Evolutionary conservation across 257 asterid species (phyloP).

Genomic region (Gentiana straminea): DNA sequence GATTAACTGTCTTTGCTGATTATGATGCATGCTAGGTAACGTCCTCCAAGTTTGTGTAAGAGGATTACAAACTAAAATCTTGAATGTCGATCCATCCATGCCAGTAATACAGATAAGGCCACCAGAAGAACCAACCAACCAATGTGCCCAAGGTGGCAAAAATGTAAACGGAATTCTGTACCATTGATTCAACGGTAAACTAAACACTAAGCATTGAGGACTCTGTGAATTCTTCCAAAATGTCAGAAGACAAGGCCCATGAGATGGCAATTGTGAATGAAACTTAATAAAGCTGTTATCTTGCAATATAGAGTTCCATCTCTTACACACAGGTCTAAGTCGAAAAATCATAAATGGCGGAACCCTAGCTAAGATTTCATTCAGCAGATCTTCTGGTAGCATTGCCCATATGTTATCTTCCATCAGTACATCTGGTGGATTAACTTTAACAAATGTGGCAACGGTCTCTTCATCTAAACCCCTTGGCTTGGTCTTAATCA

Average conservation of each 20-base stretch:
- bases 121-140: constrained; percentile 98
- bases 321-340: constrained; percentile 74
- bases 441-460: constrained; percentile 40
- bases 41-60: constrained; percentile 81
- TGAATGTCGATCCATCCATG: constrained; percentile 66
- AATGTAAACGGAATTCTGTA: constrained; percentile 83
- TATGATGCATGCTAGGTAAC: constrained; percentile 81
- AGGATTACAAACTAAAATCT: constrained; percentile 81
- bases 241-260: constrained; percentile 92
- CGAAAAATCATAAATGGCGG: constrained; percentile 90
- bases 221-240: constrained; percentile 81
- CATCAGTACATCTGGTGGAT: constrained; percentile 71
- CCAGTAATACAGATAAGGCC: constrained; percentile 96
- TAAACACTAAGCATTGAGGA: constrained; percentile 88
- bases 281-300: constrained; percentile 68
- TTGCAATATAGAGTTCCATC: constrained; percentile 78
- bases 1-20: constrained; percentile 89
- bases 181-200: constrained; percentile 96
- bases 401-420: constrained; percentile 83
- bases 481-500: constrained; percentile 61
- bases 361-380: constrained; percentile 75
- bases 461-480: constrained; percentile 73
- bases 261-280: constrained; percentile 79
- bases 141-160: constrained; percentile 88
- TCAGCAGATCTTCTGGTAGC: constrained; percentile 74